Conservation (phyloP, 169 alveolate species). For the Eimeria falciformis region DNA sequence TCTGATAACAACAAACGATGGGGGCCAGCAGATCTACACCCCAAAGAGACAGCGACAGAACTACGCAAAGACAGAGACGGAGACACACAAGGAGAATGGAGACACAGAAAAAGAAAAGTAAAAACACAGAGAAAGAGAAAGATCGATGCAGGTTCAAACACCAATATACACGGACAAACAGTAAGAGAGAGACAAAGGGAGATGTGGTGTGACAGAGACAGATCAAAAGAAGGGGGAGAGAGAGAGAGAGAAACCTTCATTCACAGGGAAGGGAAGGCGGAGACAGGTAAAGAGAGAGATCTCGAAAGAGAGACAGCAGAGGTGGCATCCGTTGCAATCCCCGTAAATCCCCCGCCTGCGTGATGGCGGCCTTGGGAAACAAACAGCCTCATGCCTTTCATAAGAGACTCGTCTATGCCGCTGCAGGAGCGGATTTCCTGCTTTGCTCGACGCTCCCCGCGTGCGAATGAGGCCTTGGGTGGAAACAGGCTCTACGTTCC, state of each 20-base stretch:
- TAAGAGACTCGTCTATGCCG: too few species aligned
- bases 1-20: too few species aligned
- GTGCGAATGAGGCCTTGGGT: neutral
- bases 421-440: neutral
- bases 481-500: neutral
- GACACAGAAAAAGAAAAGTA: neutral
- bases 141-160: neutral
- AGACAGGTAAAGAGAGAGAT: too few species aligned
- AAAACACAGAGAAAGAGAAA: too few species aligned
- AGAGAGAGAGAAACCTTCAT: neutral
- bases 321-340: too few species aligned
- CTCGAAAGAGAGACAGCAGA: too few species aligned
- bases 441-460: neutral
- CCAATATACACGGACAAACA: neutral
- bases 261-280: too few species aligned
- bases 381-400: too few species aligned
- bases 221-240: neutral
- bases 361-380: too few species aligned
- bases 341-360: too few species aligned
- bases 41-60: too few species aligned
- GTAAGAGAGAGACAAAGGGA: neutral
- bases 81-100: neutral
- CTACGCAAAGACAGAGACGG: neutral
- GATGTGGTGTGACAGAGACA: neutral
- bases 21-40: too few species aligned